These are phyloP conservation scores for Neoascochyta sp. DNA, from an alignment of 2,329 filamentous ascomycete genomes.

Conservation along the genomic window DNA sequence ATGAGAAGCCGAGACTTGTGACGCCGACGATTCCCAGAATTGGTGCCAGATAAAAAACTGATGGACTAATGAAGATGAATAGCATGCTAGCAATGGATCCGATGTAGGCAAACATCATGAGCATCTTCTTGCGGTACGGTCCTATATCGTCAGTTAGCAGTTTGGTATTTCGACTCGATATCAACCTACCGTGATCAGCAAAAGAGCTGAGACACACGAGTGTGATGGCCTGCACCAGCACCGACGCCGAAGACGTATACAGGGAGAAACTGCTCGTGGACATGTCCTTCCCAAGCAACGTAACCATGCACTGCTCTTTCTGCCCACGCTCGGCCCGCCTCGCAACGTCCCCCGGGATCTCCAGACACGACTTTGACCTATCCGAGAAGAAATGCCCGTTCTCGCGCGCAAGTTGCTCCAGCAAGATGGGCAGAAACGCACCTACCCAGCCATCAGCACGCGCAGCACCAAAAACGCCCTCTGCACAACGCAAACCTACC, in stretches of 20 bases:
- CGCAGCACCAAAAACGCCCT: neutral
- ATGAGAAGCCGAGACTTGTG: conserved; percentile 88
- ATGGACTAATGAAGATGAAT: conserved; percentile 71
- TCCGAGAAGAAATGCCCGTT: conserved; percentile 80
- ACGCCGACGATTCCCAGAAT: conserved; percentile 81
- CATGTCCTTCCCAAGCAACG: conserved; percentile 71
- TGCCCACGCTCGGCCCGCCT: conserved; percentile 10
- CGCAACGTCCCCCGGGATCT: conserved; percentile 42
- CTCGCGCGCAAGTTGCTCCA: conserved; percentile 86
- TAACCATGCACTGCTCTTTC: conserved; percentile 67
- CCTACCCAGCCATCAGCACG: conserved; percentile 48
- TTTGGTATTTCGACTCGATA: neutral
- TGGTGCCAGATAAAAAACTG: conserved; percentile 73
- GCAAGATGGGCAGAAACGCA: conserved; percentile 86
- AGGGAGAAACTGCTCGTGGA: conserved; percentile 93
- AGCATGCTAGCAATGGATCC: conserved; percentile 76
- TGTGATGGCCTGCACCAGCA: conserved; percentile 78
- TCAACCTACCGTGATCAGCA: conserved; percentile 72
- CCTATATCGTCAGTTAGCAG: conserved; percentile 22
- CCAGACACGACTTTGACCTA: conserved; percentile 65
- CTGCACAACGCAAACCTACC: conserved; percentile 56
- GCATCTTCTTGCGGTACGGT: conserved; percentile 74
- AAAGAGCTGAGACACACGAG: conserved; percentile 91
- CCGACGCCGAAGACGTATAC: conserved; percentile 90
- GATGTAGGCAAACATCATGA: conserved; percentile 73